Percentiles rank a stretch among this genome's conserved stretches.
phyloP scores from a whole-genome alignment of 2,329 filamentous ascomycete species.

The Pleomassaria siparia region DNA sequence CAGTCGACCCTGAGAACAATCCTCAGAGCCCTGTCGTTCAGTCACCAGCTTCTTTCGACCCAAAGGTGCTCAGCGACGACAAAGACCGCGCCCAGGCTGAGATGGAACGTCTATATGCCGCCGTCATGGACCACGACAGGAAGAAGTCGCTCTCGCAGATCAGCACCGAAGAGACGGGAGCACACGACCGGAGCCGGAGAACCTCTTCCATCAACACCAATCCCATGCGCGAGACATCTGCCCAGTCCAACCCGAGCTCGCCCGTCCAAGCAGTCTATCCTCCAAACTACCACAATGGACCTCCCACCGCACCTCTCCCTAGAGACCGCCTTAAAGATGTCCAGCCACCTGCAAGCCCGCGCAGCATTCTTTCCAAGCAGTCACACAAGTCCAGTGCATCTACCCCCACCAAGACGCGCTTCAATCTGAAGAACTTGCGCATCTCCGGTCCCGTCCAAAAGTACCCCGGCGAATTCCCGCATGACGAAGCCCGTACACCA shows the following conservation, averaged over 20 bases:
- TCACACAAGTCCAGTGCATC: conserved; percentile 39
- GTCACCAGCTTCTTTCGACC: conserved; percentile 73
- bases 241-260: conserved; percentile 39
- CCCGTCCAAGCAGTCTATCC: conserved; percentile 53
- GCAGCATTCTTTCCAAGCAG: conserved; percentile 41
- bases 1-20: conserved; percentile 26
- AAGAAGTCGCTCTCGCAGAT: conserved; percentile 44
- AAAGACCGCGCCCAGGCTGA: conserved; percentile 75
- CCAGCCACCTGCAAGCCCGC: conserved; percentile 30
- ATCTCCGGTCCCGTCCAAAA: conserved; percentile 59
- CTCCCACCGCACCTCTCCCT: conserved; percentile 27
- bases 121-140: conserved; percentile 85
- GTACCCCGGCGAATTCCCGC: conserved; percentile 42
- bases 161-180: conserved; percentile 20
- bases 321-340: conserved; percentile 19
- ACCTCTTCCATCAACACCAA: conserved; percentile 37
- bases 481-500: conserved; percentile 54
- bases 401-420: conserved; percentile 42
- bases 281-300: conserved; percentile 38
- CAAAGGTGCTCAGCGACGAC: conserved; percentile 72
- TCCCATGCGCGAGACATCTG: conserved; percentile 16
- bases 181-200: conserved; percentile 11
- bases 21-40: conserved; percentile 48
- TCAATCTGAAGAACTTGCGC: conserved; percentile 57
- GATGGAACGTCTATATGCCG: conserved; percentile 86